Percentiles rank a stretch among this genome's conserved stretches.
phyloP scores from a whole-genome alignment of 2,329 filamentous ascomycete species.

The Phoma herbarum region DNA sequence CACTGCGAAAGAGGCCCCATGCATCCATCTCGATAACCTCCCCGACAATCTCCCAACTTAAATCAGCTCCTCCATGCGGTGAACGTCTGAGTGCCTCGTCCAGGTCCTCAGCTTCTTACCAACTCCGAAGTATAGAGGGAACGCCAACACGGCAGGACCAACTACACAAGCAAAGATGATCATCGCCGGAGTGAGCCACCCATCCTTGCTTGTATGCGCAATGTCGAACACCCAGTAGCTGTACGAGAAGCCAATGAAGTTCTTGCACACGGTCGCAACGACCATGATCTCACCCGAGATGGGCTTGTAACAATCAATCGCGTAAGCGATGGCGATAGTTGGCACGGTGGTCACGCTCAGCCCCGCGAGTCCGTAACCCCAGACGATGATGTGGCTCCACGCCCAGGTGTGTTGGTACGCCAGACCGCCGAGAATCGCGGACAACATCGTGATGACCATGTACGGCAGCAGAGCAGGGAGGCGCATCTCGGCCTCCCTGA shows the following conservation, averaged over 20 bases:
- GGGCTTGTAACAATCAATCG: constrained; percentile 59
- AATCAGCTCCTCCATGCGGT: constrained; percentile 47
- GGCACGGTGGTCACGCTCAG: constrained; percentile 55
- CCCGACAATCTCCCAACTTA: not conserved
- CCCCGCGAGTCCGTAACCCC: constrained; percentile 58
- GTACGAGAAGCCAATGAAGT: constrained; percentile 56
- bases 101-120: constrained; percentile 54
- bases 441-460: constrained; percentile 60
- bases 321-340: constrained; percentile 56
- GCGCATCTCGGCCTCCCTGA: constrained; percentile 68
- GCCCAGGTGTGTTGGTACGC: constrained; percentile 60
- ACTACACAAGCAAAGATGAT: constrained; percentile 54
- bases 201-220: constrained; percentile 44
- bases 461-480: constrained; percentile 58
- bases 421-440: constrained; percentile 58
- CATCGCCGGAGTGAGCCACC: constrained; percentile 56
- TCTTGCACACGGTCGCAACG: constrained; percentile 56
- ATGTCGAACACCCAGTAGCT: constrained; percentile 55
- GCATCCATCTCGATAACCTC: not conserved
- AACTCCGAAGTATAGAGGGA: constrained; percentile 54
- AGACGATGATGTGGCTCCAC: constrained; percentile 60
- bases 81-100: constrained; percentile 45
- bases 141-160: constrained; percentile 50
- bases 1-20: too few species aligned
- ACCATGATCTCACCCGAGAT: constrained; percentile 59